Evolutionary conservation across 148 eudicot genomes (phyloP).

Genomic region (Rhododendron williamsianum): DNA sequence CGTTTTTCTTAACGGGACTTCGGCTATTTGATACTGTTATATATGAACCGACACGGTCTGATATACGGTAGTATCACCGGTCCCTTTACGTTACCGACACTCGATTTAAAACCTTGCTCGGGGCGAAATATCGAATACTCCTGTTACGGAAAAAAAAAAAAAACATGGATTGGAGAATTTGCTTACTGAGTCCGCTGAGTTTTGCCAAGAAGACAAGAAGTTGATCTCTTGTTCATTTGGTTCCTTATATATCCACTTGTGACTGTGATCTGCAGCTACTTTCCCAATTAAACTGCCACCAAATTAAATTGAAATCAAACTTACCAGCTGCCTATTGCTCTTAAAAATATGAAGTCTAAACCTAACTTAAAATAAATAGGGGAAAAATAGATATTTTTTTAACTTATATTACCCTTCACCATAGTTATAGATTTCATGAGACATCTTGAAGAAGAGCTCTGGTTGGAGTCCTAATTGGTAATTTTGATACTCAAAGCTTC

Average conservation of each 20-base stretch:
- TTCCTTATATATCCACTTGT: slow-evolving; percentile 92
- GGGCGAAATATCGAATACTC: background rate
- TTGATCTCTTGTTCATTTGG: slow-evolving; percentile 88
- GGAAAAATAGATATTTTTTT: background rate
- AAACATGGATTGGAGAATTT: background rate
- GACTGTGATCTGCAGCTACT: slow-evolving; percentile 95
- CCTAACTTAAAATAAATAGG: background rate
- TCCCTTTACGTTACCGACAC: too few relatives aligned
- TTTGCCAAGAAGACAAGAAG: slow-evolving; percentile 95
- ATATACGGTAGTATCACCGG: too few relatives aligned
- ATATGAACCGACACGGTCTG: too few relatives aligned
- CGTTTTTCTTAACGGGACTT: background rate
- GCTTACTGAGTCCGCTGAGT: slow-evolving; percentile 80
- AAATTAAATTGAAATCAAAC: slow-evolving; percentile 4
- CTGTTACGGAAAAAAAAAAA: background rate
- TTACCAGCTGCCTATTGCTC: background rate
- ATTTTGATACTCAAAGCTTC: slow-evolving; percentile 48
- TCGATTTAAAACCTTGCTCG: background rate
- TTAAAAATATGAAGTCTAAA: background rate
- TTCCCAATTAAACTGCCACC: slow-evolving; percentile 79
- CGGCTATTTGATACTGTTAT: background rate
- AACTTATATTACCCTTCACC: slow-evolving; percentile 79
- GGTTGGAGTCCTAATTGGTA: slow-evolving; percentile 81
- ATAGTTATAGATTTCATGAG: slow-evolving; percentile 97
- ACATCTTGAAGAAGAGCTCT: slow-evolving; percentile 98